Evolutionary conservation across 306 rosid species (phyloP).

Genomic region (Casuarina cunninghamiana): DNA sequence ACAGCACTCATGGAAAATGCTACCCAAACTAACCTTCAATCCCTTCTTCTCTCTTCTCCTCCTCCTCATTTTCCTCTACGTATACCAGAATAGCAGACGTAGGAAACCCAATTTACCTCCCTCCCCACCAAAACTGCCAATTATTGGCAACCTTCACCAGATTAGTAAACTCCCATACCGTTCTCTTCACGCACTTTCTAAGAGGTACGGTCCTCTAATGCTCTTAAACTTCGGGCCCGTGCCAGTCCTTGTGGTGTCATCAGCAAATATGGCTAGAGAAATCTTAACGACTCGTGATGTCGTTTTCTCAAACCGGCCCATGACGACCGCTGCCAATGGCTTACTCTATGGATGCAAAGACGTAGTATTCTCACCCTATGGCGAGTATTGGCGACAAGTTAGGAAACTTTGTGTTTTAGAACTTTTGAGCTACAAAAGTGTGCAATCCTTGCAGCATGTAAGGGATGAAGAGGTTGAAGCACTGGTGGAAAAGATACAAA

Average conservation of each 20-base stretch:
- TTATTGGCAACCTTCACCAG: constrained; percentile 30
- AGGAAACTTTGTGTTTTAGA: constrained; percentile 9
- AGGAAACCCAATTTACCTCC: constrained; percentile 7
- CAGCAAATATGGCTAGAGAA: constrained; percentile 31
- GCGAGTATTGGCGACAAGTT: constrained; percentile 27
- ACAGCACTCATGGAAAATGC: not conserved
- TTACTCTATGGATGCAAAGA: constrained; percentile 27
- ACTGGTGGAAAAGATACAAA: not conserved
- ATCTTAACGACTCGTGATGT: constrained; percentile 29
- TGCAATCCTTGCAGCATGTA: not conserved
- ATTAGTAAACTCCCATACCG: constrained; percentile 24
- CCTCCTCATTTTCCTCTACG: not conserved
- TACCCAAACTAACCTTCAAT: not conserved
- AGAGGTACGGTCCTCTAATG: constrained; percentile 10
- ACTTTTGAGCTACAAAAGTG: constrained; percentile 15
- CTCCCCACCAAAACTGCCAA: constrained; percentile 20
- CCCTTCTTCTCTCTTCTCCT: constrained; percentile 1
- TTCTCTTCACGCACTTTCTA: constrained; percentile 13
- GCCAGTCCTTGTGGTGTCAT: constrained; percentile 31
- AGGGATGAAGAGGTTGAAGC: constrained; percentile 17
- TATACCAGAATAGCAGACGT: not conserved
- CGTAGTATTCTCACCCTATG: not conserved
- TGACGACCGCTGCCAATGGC: constrained; percentile 3
- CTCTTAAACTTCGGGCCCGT: constrained; percentile 6
- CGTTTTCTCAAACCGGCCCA: constrained; percentile 22